These are phyloP conservation scores for Dictyostelium firmibasis DNA, from an alignment of 78 protist genomes.

Conservation along the genomic window DNA sequence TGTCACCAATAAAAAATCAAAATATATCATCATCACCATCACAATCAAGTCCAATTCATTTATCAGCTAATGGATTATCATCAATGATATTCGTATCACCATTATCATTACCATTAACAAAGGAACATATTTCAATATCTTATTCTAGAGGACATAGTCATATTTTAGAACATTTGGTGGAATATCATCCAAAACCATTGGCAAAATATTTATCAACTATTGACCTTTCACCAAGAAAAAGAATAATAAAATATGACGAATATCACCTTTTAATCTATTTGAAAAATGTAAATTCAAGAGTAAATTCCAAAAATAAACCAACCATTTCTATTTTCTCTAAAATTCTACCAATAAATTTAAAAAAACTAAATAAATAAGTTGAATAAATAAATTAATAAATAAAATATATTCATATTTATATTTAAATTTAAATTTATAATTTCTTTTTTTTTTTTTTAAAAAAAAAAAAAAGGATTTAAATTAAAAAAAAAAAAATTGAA, in stretches of 20 bases:
- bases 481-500: too few relatives aligned
- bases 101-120: neutral
- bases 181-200: constrained; percentile 3
- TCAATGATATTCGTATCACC: neutral
- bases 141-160: constrained; percentile 5
- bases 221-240: neutral
- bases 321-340: neutral
- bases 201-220: neutral
- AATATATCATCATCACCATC: neutral
- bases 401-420: too few relatives aligned
- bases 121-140: neutral
- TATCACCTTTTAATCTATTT: neutral
- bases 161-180: neutral
- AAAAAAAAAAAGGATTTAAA: too few relatives aligned
- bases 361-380: neutral
- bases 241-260: neutral
- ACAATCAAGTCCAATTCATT: neutral
- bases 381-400: too few relatives aligned
- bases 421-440: too few relatives aligned
- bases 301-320: neutral
- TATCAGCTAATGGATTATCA: neutral
- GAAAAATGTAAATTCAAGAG: neutral
- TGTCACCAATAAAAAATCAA: neutral
- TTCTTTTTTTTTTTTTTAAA: too few relatives aligned
- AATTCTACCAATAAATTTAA: neutral